Evolutionary conservation across 2,329 filamentous ascomycete genomes (phyloP).

Genomic region (Pseudogymnoascus sp.): DNA sequence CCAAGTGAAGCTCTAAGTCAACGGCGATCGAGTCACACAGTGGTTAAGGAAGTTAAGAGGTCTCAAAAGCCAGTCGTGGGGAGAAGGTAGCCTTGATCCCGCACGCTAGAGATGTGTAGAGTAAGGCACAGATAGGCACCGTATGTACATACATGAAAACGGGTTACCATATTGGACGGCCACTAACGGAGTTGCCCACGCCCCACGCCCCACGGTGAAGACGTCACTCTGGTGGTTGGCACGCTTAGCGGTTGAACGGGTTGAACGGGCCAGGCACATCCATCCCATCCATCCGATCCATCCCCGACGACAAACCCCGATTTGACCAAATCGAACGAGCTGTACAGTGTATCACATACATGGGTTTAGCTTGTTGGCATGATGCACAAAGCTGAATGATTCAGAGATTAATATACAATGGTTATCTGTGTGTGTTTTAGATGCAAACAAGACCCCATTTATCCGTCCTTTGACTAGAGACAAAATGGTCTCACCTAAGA

Average conservation of each 20-base stretch:
- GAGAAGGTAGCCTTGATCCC: neutral
- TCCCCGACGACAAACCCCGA: neutral
- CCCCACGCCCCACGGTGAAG: neutral
- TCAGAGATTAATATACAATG: neutral
- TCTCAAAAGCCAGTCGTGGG: neutral
- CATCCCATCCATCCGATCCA: neutral
- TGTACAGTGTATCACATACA: neutral
- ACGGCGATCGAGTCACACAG: neutral
- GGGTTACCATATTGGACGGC: neutral
- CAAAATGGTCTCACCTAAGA: neutral
- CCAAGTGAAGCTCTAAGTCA: neutral
- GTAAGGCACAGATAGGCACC: neutral
- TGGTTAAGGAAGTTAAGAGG: neutral
- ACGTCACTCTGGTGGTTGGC: neutral
- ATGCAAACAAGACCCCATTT: neutral
- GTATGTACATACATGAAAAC: neutral
- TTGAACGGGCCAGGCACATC: conserved; percentile 1
- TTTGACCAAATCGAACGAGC: neutral
- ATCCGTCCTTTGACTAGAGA: neutral
- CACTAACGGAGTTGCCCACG: conserved; percentile 4
- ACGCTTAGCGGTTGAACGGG: neutral
- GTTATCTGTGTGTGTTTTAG: neutral
- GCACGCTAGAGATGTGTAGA: neutral
- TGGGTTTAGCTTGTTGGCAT: neutral
- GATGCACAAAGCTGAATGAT: neutral